These are phyloP conservation scores for Hymenoscyphus infarciens DNA, from an alignment of 2,329 filamentous ascomycete species.

Conservation along the genomic window DNA sequence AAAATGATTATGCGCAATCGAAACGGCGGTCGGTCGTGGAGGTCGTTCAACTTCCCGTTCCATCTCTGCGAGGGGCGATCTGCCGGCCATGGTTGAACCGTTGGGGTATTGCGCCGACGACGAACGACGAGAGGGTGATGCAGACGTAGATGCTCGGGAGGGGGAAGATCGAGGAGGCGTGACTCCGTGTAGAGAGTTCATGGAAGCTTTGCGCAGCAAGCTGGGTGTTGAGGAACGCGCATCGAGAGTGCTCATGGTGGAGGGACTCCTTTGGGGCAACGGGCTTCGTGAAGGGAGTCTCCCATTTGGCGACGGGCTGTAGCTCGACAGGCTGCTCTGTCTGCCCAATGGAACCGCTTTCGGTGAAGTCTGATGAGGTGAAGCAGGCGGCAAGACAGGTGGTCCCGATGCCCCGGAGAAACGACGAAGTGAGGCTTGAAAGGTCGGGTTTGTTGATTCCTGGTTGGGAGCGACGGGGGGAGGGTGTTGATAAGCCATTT, in stretches of 20 bases:
- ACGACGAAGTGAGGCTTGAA: slow-evolving; percentile 40
- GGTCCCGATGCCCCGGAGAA: slow-evolving; percentile 32
- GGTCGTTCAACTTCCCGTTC: slow-evolving; percentile 33
- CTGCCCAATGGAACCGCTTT: slow-evolving; percentile 5
- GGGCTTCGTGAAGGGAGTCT: slow-evolving; percentile 29
- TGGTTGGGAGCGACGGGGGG: slow-evolving; percentile 19
- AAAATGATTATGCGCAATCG: slow-evolving; percentile 36
- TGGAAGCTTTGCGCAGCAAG: slow-evolving; percentile 41
- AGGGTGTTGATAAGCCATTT: background rate
- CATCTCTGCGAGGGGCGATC: slow-evolving; percentile 39
- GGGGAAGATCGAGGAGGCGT: slow-evolving; percentile 31
- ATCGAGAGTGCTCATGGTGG: slow-evolving; percentile 40
- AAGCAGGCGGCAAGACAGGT: slow-evolving; percentile 17
- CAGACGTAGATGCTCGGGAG: slow-evolving; percentile 35
- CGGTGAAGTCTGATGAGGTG: slow-evolving; percentile 17
- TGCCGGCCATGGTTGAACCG: slow-evolving; percentile 36
- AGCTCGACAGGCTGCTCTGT: slow-evolving; percentile 8
- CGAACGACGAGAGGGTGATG: slow-evolving; percentile 38
- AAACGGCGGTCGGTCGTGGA: slow-evolving; percentile 46
- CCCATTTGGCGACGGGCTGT: slow-evolving; percentile 27
- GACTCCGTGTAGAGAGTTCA: slow-evolving; percentile 40
- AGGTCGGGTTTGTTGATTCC: slow-evolving; percentile 11
- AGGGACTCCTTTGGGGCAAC: slow-evolving; percentile 38
- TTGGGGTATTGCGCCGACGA: slow-evolving; percentile 42
- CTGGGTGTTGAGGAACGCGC: slow-evolving; percentile 41